Evolutionary conservation across 306 rosid genomes (phyloP).

Genomic region (Begonia loranthoides): DNA sequence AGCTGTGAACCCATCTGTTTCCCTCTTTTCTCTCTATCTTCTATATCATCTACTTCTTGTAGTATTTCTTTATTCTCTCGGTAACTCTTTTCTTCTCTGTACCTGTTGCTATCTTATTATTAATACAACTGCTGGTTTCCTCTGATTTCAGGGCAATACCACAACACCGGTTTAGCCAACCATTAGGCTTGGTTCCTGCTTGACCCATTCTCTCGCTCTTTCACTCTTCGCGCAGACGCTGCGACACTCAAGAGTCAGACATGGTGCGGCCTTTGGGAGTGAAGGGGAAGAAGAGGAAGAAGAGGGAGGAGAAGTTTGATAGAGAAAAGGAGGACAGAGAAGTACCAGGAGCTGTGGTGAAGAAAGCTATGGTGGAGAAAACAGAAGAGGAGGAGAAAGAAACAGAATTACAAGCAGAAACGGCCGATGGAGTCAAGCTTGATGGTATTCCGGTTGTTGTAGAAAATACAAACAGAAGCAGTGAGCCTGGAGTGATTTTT

Average conservation of each 20-base stretch:
- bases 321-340: conserved; percentile 24
- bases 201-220: neutral
- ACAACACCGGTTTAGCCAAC: no score
- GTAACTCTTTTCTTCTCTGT: no score
- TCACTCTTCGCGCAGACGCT: neutral
- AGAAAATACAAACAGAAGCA: conserved; percentile 9
- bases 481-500: conserved; percentile 35
- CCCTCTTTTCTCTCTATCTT: no score
- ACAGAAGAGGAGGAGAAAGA: conserved; percentile 6
- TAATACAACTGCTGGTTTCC: no score
- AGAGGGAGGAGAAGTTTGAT: conserved; percentile 15
- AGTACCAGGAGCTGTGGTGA: conserved; percentile 1
- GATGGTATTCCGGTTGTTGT: conserved; percentile 45
- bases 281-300: conserved; percentile 48
- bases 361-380: conserved; percentile 10
- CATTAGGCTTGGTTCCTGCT: neutral
- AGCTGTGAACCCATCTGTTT: no score
- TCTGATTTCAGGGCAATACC: no score
- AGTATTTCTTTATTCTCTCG: no score
- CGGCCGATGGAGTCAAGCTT: conserved; percentile 15
- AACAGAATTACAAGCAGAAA: conserved; percentile 1
- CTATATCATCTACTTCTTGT: no score
- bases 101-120: no score
- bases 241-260: neutral
- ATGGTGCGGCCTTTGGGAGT: conserved; percentile 43